Evolutionary conservation across 805 yeast species (phyloP).

Genomic region (Grigorovia yakushimaensis): DNA sequence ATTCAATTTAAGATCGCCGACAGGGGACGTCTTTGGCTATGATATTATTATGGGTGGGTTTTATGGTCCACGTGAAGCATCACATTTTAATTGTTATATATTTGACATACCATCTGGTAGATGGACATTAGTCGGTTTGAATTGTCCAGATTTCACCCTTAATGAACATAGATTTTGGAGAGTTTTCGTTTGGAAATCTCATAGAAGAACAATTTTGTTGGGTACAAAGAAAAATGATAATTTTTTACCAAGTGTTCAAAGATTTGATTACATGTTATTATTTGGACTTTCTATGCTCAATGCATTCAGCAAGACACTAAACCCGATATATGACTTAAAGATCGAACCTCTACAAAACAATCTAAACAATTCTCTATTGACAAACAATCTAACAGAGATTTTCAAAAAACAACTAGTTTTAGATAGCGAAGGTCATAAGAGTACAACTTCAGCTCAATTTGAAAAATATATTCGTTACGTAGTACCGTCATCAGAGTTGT

Average conservation of each 20-base stretch:
- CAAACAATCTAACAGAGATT: constrained; percentile 2
- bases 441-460: constrained; percentile 30
- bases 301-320: constrained; percentile 20
- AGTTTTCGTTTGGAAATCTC: constrained; percentile 67
- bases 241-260: constrained; percentile 31
- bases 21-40: constrained; percentile 58
- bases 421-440: background rate
- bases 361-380: background rate
- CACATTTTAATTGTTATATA: constrained; percentile 20
- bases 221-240: constrained; percentile 34
- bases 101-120: constrained; percentile 30
- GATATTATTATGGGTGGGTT: constrained; percentile 56
- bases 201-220: constrained; percentile 54
- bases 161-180: constrained; percentile 55
- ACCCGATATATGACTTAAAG: constrained; percentile 1
- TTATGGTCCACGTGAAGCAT: constrained; percentile 33
- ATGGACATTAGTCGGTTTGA: constrained; percentile 55
- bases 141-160: constrained; percentile 41
- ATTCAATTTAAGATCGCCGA: constrained; percentile 41
- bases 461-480: constrained; percentile 66
- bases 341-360: background rate
- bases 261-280: constrained; percentile 35
- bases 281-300: constrained; percentile 49
- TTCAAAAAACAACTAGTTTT: constrained; percentile 4
- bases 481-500: constrained; percentile 58